Conservation (phyloP, 805 yeast genomes). For the Nakazawaea pomicola region DNA sequence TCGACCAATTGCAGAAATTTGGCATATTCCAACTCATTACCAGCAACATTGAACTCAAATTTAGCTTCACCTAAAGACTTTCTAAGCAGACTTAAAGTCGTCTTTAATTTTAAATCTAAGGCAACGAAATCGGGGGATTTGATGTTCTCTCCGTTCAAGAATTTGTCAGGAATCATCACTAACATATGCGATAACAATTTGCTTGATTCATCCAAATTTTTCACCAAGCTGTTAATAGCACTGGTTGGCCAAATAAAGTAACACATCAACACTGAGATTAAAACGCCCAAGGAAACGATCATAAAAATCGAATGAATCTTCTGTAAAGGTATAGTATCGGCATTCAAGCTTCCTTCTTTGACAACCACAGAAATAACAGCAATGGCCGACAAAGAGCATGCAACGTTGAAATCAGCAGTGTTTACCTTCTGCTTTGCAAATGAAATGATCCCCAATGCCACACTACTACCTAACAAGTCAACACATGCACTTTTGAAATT, state of each 20-base stretch:
- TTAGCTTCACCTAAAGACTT: slow-evolving; percentile 50
- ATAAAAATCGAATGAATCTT: slow-evolving; percentile 48
- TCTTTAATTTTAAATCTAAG: slow-evolving; percentile 33
- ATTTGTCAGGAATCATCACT: slow-evolving; percentile 39
- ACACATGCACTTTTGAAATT: slow-evolving; percentile 46
- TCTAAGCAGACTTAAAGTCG: slow-evolving; percentile 33
- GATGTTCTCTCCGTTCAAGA: slow-evolving; percentile 43
- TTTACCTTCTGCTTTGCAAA: slow-evolving; percentile 63
- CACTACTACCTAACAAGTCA: slow-evolving; percentile 48
- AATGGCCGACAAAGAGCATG: slow-evolving; percentile 73
- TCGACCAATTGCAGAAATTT: slow-evolving; percentile 41
- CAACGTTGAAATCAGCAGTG: slow-evolving; percentile 71
- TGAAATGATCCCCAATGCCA: slow-evolving; percentile 62
- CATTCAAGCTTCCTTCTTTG: slow-evolving; percentile 65
- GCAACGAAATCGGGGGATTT: slow-evolving; percentile 33
- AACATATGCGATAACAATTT: slow-evolving; percentile 46
- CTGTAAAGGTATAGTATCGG: slow-evolving; percentile 49
- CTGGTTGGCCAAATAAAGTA: slow-evolving; percentile 59
- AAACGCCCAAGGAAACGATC: slow-evolving; percentile 58
- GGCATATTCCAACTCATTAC: slow-evolving; percentile 50
- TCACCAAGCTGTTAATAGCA: slow-evolving; percentile 43
- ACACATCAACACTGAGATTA: slow-evolving; percentile 55
- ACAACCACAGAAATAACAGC: slow-evolving; percentile 65
- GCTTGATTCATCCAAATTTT: slow-evolving; percentile 44
- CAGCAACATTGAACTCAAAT: slow-evolving; percentile 52